Base-by-base conservation (phyloP, 352 stramenopile species). In the Heterotrichella gracilis region DNA sequence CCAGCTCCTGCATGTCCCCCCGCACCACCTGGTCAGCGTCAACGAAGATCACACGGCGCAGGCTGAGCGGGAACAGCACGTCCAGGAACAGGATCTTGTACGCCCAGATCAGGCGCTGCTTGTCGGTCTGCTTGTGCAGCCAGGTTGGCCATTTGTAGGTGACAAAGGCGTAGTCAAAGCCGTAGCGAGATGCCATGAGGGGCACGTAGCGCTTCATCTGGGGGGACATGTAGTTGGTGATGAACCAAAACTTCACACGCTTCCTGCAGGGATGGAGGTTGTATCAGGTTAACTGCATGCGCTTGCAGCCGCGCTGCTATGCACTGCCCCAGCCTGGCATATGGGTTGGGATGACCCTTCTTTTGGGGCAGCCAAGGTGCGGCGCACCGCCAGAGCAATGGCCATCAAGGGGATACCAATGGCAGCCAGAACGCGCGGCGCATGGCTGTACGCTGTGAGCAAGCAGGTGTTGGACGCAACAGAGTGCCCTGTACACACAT, bases 21-120 rank as follows among this genome's bases (percentile, higher is more conserved):
- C 92, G 85, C 9, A 98, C 82, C 14, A 99, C 91, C 81, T 99
- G 91, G 75, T 98, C 92, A 0, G 92, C 88, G 76, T 98, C 92
- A 24, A 97, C 92, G 77, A 96, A 97, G 70, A 80, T 81, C 17
- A 98, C 93, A 78, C 96, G 96, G 74, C 96, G 88, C 19, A 99
- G 85, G 71, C 88, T 81, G 2, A 98, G 81, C 13, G 93, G 93
- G 75, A 99, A 99, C 0, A 99, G 77, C 25, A 99, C 92, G 76
- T 99, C 93, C 21, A 99, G 76, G 76, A 99, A 99, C 0, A 99
- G 79, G 76, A 99, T 99, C 80, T 99, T 99, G 82, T 98, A 99
- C 14, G 91, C 93, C 93, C 93, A 99, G 74, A 99, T 99, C 73
- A 98, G 96, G 24, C 93, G 82, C 81, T 99, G 93, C 78, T 99